Conservation (phyloP, 2,329 filamentous ascomycete species). For the Fusarium setosum region DNA sequence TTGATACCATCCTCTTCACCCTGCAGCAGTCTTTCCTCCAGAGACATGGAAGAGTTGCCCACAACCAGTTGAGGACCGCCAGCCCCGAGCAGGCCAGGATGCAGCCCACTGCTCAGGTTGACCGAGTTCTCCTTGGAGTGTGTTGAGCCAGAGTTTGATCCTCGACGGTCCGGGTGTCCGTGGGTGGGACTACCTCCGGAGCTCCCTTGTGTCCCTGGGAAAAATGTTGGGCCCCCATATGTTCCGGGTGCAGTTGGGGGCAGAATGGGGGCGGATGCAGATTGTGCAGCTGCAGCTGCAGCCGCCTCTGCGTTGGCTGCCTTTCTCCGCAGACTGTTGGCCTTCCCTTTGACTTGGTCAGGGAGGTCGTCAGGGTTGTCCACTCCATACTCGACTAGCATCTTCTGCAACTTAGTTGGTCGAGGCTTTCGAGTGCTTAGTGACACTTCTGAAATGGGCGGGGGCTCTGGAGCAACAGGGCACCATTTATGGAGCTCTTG, state of each 20-base stretch:
- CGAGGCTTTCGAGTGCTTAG: conserved; percentile 94
- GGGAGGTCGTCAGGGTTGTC: conserved; percentile 92
- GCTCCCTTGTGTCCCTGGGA: conserved; percentile 32
- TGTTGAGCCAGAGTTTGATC: conserved; percentile 41
- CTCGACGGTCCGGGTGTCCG: conserved; percentile 43
- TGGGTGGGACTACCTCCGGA: conserved; percentile 36
- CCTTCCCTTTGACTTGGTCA: conserved; percentile 82
- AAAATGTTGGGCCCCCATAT: conserved; percentile 43
- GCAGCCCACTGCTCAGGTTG: conserved; percentile 54
- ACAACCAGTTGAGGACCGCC: conserved; percentile 56
- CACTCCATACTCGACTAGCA: conserved; percentile 89
- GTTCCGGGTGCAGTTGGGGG: conserved; percentile 34
- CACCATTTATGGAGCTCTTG: conserved; percentile 96
- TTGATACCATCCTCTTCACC: conserved; percentile 59
- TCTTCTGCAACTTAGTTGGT: conserved; percentile 95
- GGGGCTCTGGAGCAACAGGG: conserved; percentile 86
- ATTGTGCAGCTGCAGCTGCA: conserved; percentile 49
- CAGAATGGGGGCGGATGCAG: conserved; percentile 26
- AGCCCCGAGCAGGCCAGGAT: conserved; percentile 57
- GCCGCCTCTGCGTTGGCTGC: conserved; percentile 69
- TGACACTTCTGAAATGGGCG: conserved; percentile 87
- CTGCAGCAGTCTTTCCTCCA: conserved; percentile 64
- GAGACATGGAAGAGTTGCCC: conserved; percentile 53
- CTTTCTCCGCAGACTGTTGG: conserved; percentile 78
- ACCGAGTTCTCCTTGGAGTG: conserved; percentile 51